Evolutionary conservation across 1,139 yeast genomes (phyloP).

Genomic region (Yamadazyma triangularis): DNA sequence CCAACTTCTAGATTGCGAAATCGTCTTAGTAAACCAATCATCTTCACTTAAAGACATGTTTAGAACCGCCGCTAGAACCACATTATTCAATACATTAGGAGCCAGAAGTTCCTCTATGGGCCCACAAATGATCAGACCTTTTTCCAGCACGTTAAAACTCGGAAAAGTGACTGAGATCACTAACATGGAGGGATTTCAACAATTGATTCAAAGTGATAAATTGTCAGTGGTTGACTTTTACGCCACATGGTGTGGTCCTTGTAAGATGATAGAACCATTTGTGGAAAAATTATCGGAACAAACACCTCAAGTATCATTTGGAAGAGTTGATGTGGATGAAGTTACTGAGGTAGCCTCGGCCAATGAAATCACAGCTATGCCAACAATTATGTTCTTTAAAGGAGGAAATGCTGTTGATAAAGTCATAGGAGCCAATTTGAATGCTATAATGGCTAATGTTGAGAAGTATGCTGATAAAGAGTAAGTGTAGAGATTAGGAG

Average conservation of each 20-base stretch:
- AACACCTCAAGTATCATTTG: constrained; percentile 37
- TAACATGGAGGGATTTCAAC: constrained; percentile 14
- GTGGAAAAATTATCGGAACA: constrained; percentile 29
- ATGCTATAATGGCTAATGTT: too few species aligned
- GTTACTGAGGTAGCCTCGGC: constrained; percentile 69
- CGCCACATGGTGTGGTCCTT: constrained; percentile 48
- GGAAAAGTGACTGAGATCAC: constrained; percentile 19
- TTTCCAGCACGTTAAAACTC: too few species aligned
- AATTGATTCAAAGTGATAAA: constrained; percentile 19
- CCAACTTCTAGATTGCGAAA: too few species aligned
- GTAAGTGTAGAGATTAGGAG: too few species aligned
- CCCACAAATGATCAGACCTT: too few species aligned
- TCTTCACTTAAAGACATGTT: too few species aligned
- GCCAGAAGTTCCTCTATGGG: constrained; percentile 3
- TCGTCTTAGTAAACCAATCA: too few species aligned
- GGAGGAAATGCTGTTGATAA: constrained; percentile 66
- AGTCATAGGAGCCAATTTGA: constrained; percentile 65
- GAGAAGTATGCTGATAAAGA: too few species aligned
- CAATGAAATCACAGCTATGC: constrained; percentile 81
- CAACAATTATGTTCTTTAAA: constrained; percentile 79
- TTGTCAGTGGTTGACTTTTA: constrained; percentile 37
- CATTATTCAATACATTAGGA: too few species aligned
- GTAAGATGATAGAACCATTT: constrained; percentile 41
- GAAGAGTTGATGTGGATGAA: constrained; percentile 39
- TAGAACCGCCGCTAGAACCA: too few species aligned